Evolutionary conservation across 1,284 basidiomycete species (phyloP).

Genomic region (Leccinum subspadiceum): DNA sequence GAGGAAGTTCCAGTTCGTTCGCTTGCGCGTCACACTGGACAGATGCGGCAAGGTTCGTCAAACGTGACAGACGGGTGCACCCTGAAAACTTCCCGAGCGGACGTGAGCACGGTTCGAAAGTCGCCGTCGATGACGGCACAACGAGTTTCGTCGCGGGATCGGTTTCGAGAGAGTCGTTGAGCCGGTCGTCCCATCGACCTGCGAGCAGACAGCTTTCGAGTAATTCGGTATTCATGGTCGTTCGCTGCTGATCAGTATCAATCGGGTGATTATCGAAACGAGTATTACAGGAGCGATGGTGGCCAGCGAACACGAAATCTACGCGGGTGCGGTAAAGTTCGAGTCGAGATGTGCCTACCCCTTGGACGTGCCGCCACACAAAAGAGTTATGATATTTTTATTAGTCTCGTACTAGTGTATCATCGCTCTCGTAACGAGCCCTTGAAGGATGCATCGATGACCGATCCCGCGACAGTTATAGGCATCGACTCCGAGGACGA

Average conservation of each 20-base stretch:
- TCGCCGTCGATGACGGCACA: too few relatives aligned
- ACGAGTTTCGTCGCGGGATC: conserved; percentile 33
- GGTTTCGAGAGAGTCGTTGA: conserved; percentile 14
- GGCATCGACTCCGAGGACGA: neutral
- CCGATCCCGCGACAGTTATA: conserved; percentile 31
- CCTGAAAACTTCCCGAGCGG: conserved; percentile 46
- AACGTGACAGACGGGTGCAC: conserved; percentile 13
- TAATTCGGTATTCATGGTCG: conserved; percentile 32
- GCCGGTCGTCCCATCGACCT: conserved; percentile 45
- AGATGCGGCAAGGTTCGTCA: conserved; percentile 21
- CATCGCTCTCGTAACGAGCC: too few relatives aligned
- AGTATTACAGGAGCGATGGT: too few relatives aligned
- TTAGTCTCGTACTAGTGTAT: too few relatives aligned
- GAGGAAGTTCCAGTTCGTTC: conserved; percentile 47
- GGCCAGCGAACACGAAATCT: too few relatives aligned
- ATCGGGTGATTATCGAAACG: neutral
- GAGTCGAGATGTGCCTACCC: too few relatives aligned
- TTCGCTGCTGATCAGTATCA: neutral
- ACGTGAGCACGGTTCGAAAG: conserved; percentile 17
- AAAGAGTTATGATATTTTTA: too few relatives aligned
- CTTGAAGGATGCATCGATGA: too few relatives aligned
- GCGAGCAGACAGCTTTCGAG: conserved; percentile 52
- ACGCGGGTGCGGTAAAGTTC: too few relatives aligned
- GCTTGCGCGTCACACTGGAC: conserved; percentile 18
- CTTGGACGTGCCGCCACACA: too few relatives aligned